These are phyloP conservation scores for Nitzschia sp. DNA, from an alignment of 108 stramenopile genomes.

Conservation along the genomic window DNA sequence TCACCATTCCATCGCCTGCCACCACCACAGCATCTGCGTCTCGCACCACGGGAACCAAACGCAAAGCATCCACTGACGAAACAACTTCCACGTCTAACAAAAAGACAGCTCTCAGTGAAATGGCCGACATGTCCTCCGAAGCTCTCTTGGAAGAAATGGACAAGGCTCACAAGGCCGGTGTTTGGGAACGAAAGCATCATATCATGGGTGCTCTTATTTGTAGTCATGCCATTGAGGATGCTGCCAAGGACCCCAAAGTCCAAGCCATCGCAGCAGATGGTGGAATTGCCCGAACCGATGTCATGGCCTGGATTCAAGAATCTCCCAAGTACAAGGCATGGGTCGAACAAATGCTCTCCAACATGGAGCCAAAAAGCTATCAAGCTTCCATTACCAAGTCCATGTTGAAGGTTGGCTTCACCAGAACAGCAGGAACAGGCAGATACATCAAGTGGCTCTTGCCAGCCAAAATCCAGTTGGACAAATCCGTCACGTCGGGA, in stretches of 20 bases:
- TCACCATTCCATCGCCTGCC: slow-evolving; percentile 10
- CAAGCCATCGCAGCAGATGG: not conserved
- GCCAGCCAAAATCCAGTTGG: slow-evolving; percentile 18
- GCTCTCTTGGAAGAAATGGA: slow-evolving; percentile 31
- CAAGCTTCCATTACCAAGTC: slow-evolving; percentile 54
- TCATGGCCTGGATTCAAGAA: slow-evolving; percentile 60
- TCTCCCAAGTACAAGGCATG: slow-evolving; percentile 35
- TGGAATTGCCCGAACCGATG: slow-evolving; percentile 44
- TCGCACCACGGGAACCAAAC: not conserved
- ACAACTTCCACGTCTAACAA: not conserved
- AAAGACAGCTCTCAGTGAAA: slow-evolving; percentile 9
- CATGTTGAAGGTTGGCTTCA: slow-evolving; percentile 47
- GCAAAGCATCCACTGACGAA: not conserved
- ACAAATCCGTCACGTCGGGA: no score
- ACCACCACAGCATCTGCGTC: slow-evolving; percentile 1
- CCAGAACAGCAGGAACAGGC: slow-evolving; percentile 34
- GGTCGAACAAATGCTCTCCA: slow-evolving; percentile 49
- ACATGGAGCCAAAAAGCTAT: slow-evolving; percentile 53
- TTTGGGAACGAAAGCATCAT: slow-evolving; percentile 55
- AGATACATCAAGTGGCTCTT: slow-evolving; percentile 52
- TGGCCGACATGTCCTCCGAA: slow-evolving; percentile 38
- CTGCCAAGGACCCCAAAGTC: slow-evolving; percentile 20
- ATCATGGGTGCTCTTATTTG: slow-evolving; percentile 46
- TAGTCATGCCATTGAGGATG: slow-evolving; percentile 42
- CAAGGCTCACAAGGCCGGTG: slow-evolving; percentile 33